These are phyloP conservation scores for Tricholoma bakamatsutake DNA, from an alignment of 768 basidiomycete species.

Conservation along the genomic window DNA sequence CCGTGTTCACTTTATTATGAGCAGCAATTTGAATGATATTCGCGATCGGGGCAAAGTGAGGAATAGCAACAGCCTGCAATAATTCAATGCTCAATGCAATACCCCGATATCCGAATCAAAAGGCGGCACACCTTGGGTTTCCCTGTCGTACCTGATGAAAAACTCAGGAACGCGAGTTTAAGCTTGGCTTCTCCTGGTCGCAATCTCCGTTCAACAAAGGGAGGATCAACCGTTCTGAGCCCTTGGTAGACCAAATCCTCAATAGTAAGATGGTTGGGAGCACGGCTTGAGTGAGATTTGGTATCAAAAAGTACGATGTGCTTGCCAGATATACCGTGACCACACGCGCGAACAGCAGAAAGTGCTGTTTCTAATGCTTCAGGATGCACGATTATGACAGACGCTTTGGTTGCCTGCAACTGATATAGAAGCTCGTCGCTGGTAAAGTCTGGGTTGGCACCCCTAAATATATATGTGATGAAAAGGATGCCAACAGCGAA, in stretches of 20 bases:
- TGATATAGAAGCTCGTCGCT: constrained; percentile 52
- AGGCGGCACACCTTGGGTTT: constrained; percentile 51
- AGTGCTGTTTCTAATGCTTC: constrained; percentile 37
- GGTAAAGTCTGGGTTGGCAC: constrained; percentile 59
- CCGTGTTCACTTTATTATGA: constrained; percentile 44
- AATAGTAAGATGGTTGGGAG: constrained; percentile 28
- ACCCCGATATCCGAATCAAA: neutral
- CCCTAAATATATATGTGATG: constrained; percentile 23
- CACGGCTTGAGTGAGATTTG: neutral
- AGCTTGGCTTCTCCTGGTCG: constrained; percentile 56
- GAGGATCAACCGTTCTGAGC: constrained; percentile 22
- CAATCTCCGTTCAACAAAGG: constrained; percentile 47
- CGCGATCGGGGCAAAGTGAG: constrained; percentile 53
- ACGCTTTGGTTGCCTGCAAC: constrained; percentile 41
- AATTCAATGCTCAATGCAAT: neutral
- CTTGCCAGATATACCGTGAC: constrained; percentile 27
- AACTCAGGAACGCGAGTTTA: constrained; percentile 66
- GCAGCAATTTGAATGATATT: constrained; percentile 57
- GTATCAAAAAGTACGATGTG: constrained; percentile 37
- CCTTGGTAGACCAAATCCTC: constrained; percentile 46
- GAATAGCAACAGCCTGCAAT: constrained; percentile 51
- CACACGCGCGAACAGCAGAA: constrained; percentile 31
- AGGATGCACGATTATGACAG: constrained; percentile 42
- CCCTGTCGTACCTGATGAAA: constrained; percentile 73
- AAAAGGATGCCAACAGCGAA: neutral